Evolutionary conservation across 768 basidiomycete species (phyloP), one percentile per base, ranked within the genome.

Genomic region (Lentinula guzmanii): DNA sequence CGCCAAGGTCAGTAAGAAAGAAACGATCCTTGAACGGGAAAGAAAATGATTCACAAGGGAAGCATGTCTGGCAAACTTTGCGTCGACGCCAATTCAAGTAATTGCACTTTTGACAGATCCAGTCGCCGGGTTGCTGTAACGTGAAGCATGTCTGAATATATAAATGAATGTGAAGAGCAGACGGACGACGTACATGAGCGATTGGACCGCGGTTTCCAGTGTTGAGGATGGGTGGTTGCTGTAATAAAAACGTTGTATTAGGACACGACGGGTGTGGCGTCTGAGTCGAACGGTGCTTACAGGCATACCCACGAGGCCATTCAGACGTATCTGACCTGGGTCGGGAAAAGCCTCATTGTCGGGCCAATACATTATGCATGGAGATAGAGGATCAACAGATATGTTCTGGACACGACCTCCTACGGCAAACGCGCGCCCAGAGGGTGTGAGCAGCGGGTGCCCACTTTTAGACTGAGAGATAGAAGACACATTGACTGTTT

Each of bases 351-450:
- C 82, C 69, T 94, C 92, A 66, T 94, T 94, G 71, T 93, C 91
- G 4, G 92, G 91, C 92, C 92, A 94, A 67, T 88, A 93, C 85
- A 93, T 87, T 75, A 92, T 79, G 66, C 91, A 91, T 3, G 91
- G 89, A 33, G 76, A 67, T 53, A 85, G 70, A 18, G 90, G 89
- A 69, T 93, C 90, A 42, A 66, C 76, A 31, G 90, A 92, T 62
- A 93, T 72, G 66, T 94, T 92, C 67, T 87, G 89, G 6, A 93
- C 90, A 64, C 84, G 84, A 9, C 91, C 92, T 60, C 91, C 90
- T 24, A 82, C 71, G 55, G 88, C 85, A 63, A 94, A 87, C 8
- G 87, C 83, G 21, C 87, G 83, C 2, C 92, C 92, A 10, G 91
- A 91, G 3, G 92, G 92, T 1, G 92, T 93, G 64, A 94, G 83